Conservation (phyloP, 805 yeast genomes). For the Spathaspora boniae region DNA sequence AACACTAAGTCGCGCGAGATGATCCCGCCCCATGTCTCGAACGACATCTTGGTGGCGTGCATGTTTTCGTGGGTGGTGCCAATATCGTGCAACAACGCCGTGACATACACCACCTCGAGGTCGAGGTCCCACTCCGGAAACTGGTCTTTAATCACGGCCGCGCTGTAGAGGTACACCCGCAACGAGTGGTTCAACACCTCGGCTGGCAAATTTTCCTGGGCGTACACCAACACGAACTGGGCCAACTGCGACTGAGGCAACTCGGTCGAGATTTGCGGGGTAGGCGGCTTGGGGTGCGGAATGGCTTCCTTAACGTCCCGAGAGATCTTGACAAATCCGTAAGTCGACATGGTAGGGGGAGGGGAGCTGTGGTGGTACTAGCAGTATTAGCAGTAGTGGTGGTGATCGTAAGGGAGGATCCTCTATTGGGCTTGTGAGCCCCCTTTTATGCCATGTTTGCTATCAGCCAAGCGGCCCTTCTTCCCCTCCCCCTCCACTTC, state of each 20-base stretch:
- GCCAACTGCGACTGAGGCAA: constrained; percentile 20
- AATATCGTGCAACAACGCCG: constrained; percentile 32
- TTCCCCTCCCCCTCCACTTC: too few relatives aligned
- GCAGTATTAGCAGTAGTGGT: too few relatives aligned
- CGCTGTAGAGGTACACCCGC: constrained; percentile 27
- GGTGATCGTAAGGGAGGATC: too few relatives aligned
- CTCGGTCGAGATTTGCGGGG: constrained; percentile 15
- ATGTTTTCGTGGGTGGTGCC: constrained; percentile 32
- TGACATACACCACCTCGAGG: constrained; percentile 24
- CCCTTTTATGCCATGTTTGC: too few relatives aligned
- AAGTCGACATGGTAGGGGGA: constrained; percentile 20
- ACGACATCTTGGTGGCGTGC: constrained; percentile 30
- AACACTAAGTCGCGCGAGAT: constrained; percentile 23
- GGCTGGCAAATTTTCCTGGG: constrained; percentile 17
- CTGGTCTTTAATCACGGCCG: constrained; percentile 29
- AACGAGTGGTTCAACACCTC: constrained; percentile 27
- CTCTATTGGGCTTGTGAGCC: too few relatives aligned
- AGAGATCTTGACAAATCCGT: constrained; percentile 28
- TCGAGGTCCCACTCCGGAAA: constrained; percentile 30
- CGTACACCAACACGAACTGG: constrained; percentile 19
- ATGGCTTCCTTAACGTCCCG: constrained; percentile 24
- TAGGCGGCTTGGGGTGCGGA: constrained; percentile 21
- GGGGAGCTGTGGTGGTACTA: too few relatives aligned
- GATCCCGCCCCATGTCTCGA: constrained; percentile 32
- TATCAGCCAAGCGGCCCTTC: too few relatives aligned